Conservation (phyloP, 1,284 basidiomycete genomes). For the Trametes hirsuta region DNA sequence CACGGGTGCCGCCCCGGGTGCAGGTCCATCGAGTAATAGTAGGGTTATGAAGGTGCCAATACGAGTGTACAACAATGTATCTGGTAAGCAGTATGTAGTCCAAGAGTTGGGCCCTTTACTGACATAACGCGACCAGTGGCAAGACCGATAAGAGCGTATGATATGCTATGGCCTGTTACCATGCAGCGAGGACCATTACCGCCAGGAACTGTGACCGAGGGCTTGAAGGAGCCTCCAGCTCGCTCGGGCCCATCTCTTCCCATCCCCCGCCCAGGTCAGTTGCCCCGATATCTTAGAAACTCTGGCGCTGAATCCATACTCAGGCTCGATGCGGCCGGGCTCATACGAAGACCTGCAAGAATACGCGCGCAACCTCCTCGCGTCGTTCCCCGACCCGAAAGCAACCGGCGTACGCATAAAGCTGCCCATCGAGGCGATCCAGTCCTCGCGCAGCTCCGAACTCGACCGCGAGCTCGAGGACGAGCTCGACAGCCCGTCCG, state of each 20-base stretch:
- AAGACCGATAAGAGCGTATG: constrained; percentile 57
- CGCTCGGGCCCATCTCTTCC: constrained; percentile 3
- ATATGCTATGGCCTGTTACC: constrained; percentile 69
- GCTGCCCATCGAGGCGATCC: constrained; percentile 34
- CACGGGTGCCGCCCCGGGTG: constrained; percentile 33
- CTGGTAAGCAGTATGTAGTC: constrained; percentile 52
- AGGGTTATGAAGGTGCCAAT: constrained; percentile 89
- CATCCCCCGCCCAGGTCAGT: background rate
- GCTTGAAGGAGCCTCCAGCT: constrained; percentile 13
- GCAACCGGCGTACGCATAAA: constrained; percentile 37
- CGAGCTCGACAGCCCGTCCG: constrained; percentile 54
- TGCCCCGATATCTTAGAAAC: background rate
- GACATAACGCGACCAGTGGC: constrained; percentile 46
- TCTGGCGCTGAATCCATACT: background rate
- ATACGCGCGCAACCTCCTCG: constrained; percentile 48
- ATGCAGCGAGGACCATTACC: constrained; percentile 18
- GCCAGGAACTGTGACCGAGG: constrained; percentile 26
- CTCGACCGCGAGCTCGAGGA: constrained; percentile 33
- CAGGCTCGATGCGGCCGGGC: constrained; percentile 12
- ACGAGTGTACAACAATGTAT: constrained; percentile 83
- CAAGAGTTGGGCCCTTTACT: constrained; percentile 2
- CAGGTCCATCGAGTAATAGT: constrained; percentile 52
- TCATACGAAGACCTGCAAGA: constrained; percentile 38
- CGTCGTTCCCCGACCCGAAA: constrained; percentile 43
- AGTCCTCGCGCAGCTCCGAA: constrained; percentile 18